Evolutionary conservation across 108 stramenopile species (phyloP), one percentile per base, ranked within the genome.

Genomic region (Discostella pseudostelligera): DNA sequence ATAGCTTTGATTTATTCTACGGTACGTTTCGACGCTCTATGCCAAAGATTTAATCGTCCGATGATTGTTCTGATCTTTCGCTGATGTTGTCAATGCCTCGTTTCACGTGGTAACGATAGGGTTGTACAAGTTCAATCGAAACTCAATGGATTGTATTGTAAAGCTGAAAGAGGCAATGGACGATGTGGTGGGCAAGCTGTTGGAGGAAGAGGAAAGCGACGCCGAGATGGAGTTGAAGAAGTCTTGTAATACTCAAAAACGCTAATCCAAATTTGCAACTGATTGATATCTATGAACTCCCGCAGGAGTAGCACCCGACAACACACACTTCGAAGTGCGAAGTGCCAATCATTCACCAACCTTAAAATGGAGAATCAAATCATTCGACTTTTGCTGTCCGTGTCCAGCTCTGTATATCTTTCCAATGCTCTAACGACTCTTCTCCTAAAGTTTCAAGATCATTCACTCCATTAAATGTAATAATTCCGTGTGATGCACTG

Each of bases 1-100:
- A 99, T 78, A 90, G 87, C 35, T 99, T 98, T 78, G 98, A 99
- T 64, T 79, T 99, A 12, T 99, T 99, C 80, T 97, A 94, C 69
- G 98, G 97, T 22, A 78, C 98, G 16, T 98, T 92, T 90, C 95
- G 96, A 99, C 98, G 61, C 62, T 86, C 32, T 90, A 74, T 37
- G 62, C 59, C 24, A 47, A 24, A 32, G 79, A 80, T 40, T 70
- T 71, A 3, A 80, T 83, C 49, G 26, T 44, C 12, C 81, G 5
- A 78, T 81, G 76, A 65, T 72, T n/a, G n/a, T n/a, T n/a, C n/a
- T n/a, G n/a, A n/a, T n/a, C n/a, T n/a, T n/a, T n/a, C n/a, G n/a
- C n/a, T n/a, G n/a, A n/a, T n/a, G n/a, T n/a, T 53, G 75, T 77
- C 21, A 70, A 76, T 39, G 70, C 70, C 21, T 68, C 64, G n/a